Percentiles rank a stretch among this genome's conserved stretches.
Evolutionary conservation across 345 rosid genomes (phyloP).

Genomic region (Eucalyptus pumila): DNA sequence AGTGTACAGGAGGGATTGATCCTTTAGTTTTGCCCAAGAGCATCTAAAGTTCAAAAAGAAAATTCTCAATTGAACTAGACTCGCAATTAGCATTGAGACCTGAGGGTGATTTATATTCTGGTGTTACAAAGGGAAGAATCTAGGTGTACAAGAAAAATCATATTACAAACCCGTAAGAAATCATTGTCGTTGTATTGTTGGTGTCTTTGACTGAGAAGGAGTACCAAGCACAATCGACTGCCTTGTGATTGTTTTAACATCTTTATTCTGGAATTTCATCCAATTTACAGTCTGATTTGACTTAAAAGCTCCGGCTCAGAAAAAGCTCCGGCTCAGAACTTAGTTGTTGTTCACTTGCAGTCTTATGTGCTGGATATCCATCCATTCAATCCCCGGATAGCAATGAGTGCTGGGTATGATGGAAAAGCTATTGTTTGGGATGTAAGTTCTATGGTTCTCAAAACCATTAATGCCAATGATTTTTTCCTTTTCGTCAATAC

Average conservation of each 20-base stretch:
- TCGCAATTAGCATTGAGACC: background rate
- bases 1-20: background rate
- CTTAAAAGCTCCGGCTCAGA: background rate
- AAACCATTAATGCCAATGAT: background rate
- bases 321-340: background rate
- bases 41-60: background rate
- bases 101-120: background rate
- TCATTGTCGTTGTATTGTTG: background rate
- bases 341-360: constrained; percentile 30
- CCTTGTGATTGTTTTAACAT: background rate
- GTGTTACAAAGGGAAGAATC: background rate
- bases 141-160: background rate
- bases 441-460: constrained; percentile 49
- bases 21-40: background rate
- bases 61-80: background rate
- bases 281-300: background rate
- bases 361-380: constrained; percentile 99
- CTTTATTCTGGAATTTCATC: background rate
- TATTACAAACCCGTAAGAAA: background rate
- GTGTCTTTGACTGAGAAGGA: background rate
- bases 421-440: constrained; percentile 97
- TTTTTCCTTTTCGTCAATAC: background rate
- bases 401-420: constrained; percentile 99
- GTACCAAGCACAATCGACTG: background rate
- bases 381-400: constrained; percentile 96